Percentiles rank a stretch among this genome's conserved stretches.
Evolutionary conservation across 345 rosid genomes (phyloP).

Genomic region (Eutrema heterophyllum): DNA sequence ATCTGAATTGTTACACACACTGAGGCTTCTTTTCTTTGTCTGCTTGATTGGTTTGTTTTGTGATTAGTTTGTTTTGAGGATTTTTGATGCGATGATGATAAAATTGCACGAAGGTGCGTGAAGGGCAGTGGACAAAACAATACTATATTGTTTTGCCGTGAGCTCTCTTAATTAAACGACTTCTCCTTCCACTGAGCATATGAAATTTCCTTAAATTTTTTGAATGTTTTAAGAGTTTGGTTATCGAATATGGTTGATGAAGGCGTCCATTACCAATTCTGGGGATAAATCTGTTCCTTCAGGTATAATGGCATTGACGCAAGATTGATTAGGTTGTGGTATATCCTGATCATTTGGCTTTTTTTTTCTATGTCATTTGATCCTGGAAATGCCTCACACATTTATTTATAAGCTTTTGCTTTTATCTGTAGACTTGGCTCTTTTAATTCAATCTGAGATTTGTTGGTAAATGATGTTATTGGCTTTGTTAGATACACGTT

Average conservation of each 20-base stretch:
- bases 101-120: conserved; percentile 53
- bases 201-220: too few relatives aligned
- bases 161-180: conserved; percentile 64
- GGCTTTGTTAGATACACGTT: too few relatives aligned
- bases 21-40: conserved; percentile 54
- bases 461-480: too few relatives aligned
- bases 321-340: conserved; percentile 42
- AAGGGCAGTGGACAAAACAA: conserved; percentile 71
- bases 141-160: conserved; percentile 54
- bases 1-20: conserved; percentile 99
- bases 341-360: conserved; percentile 61
- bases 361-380: conserved; percentile 34
- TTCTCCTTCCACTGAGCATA: conserved; percentile 99
- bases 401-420: not conserved
- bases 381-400: conserved; percentile 86
- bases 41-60: not conserved
- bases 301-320: conserved; percentile 96
- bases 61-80: conserved; percentile 4
- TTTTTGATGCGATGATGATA: conserved; percentile 64
- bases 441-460: not conserved
- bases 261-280: conserved; percentile 97
- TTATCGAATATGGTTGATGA: not conserved
- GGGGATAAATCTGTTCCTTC: conserved; percentile 61
- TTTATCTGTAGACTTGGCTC: too few relatives aligned
- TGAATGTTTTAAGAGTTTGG: not conserved